Evolutionary conservation across 108 stramenopile species (phyloP), one percentile per base, ranked within the genome.

Genomic region (Cafeteria roenbergensis): DNA sequence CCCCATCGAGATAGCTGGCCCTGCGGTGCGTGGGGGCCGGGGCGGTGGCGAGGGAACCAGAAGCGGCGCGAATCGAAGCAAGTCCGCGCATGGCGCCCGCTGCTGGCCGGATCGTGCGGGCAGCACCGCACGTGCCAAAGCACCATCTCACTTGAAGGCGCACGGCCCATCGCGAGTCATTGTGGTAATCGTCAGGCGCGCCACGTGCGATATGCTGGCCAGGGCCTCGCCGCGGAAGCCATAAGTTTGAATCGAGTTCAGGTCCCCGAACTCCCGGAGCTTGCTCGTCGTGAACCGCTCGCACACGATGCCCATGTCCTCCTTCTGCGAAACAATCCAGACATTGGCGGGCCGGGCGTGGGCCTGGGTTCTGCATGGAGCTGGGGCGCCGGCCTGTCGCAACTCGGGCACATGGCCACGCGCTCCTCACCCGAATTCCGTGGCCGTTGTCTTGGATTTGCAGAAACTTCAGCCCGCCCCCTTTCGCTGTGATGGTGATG

Each of bases 211-310:
- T 57, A 84, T 76, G 67, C 79, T 80, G 3, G 82, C 80, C 26
- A 84, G 72, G 1, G 84, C 94, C 78, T 99, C 97, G 0, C 97
- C 97, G 0, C 97, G 87, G 81, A 99, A 99, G 25, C 97, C 97
- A 79, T 93, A 99, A 27, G 93, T 94, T 6, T 69, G 42, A 48
- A 94, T 76, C 24, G 65, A 62, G 51, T 68, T 64, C 51, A 93
- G 80, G 74, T 95, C 97, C 21, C 92, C 90, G 50, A 91, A 82
- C 1, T 66, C 69, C 29, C 26, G 31, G 27, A 97, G 80, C 78
- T 99, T 99, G 56, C 79, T 82, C 24, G 97, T 99, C 20, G 94
- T 93, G 82, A 92, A 92, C 9, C 97, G 80, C 37, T 88, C 87
- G 57, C 88, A 91, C 24, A 93, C 89, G 71, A 95, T 67, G 1